Evolutionary conservation across 345 rosid species (phyloP).

Genomic region (Erodium maritimum): DNA sequence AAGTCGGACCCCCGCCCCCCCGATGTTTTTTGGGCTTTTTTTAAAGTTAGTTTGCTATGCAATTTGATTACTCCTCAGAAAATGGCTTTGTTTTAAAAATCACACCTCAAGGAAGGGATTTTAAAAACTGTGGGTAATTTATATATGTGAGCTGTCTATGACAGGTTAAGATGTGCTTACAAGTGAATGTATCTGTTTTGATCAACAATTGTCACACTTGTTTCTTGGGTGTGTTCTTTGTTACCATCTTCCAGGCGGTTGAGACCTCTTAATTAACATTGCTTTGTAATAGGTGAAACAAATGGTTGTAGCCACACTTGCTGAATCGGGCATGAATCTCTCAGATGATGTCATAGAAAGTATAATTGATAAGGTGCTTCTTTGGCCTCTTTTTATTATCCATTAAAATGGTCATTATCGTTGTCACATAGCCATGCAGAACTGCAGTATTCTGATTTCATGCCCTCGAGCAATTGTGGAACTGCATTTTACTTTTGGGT

Average conservation of each 20-base stretch:
- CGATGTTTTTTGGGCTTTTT: too few relatives aligned
- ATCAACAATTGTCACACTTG: not conserved
- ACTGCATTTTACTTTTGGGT: constrained; percentile 3
- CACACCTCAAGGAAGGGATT: too few relatives aligned
- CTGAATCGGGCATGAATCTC: constrained; percentile 98
- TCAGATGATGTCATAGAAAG: constrained; percentile 84
- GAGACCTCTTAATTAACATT: not conserved
- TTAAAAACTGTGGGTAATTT: too few relatives aligned
- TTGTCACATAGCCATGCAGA: not conserved
- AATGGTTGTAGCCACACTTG: constrained; percentile 99
- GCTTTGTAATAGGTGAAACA: constrained; percentile 62
- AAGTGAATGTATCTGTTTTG: not conserved
- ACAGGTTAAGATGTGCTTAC: not conserved
- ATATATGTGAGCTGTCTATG: not conserved
- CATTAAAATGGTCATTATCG: not conserved
- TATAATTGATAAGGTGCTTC: constrained; percentile 79
- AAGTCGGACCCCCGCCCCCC: too few relatives aligned
- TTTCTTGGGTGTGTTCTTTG: not conserved
- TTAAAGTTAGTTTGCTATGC: too few relatives aligned
- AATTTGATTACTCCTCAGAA: too few relatives aligned
- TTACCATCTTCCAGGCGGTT: constrained; percentile 1
- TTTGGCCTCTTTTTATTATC: constrained; percentile 3
- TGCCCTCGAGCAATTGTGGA: not conserved
- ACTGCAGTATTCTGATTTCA: not conserved
- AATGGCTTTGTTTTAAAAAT: too few relatives aligned